Conservation (phyloP, 306 rosid genomes). For the Cicer bijugum region DNA sequence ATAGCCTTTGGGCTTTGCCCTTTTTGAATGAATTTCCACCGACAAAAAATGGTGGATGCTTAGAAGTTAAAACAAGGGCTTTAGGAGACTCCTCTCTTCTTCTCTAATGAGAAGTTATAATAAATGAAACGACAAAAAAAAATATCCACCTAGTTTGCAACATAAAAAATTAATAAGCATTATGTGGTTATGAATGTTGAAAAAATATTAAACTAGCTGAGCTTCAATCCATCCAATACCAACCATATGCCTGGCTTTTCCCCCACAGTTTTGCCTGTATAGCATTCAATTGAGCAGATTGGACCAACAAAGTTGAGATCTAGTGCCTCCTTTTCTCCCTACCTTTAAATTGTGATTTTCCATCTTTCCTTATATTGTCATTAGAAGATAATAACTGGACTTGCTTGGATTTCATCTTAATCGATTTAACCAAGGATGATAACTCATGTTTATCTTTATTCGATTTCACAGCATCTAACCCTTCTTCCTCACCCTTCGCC, state of each 20-base stretch:
- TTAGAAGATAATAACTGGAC: conserved; percentile 49
- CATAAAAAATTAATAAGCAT: neutral
- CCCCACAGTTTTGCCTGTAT: neutral
- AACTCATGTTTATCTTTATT: conserved; percentile 61
- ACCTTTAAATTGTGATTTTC: conserved; percentile 39
- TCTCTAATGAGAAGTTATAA: neutral
- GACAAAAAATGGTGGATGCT: neutral
- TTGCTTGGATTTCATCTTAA: conserved; percentile 76
- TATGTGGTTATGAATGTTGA: neutral
- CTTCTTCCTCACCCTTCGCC: conserved; percentile 46
- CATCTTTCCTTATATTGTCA: conserved; percentile 46
- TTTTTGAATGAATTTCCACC: neutral
- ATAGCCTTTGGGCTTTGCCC: neutral
- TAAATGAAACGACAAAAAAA: neutral
- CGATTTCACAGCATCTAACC: conserved; percentile 41
- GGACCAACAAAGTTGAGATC: conserved; percentile 32
- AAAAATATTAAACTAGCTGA: conserved; percentile 22
- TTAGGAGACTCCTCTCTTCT: neutral
- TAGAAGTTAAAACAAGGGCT: neutral
- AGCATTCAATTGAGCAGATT: conserved; percentile 41
- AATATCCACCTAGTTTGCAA: neutral
- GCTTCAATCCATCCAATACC: conserved; percentile 22
- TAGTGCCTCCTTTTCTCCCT: conserved; percentile 42
- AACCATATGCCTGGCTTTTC: neutral
- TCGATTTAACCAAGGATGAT: conserved; percentile 62